Evolutionary conservation across 1,284 basidiomycete genomes (phyloP).

Genomic region (Cryptococcus neoformans): DNA sequence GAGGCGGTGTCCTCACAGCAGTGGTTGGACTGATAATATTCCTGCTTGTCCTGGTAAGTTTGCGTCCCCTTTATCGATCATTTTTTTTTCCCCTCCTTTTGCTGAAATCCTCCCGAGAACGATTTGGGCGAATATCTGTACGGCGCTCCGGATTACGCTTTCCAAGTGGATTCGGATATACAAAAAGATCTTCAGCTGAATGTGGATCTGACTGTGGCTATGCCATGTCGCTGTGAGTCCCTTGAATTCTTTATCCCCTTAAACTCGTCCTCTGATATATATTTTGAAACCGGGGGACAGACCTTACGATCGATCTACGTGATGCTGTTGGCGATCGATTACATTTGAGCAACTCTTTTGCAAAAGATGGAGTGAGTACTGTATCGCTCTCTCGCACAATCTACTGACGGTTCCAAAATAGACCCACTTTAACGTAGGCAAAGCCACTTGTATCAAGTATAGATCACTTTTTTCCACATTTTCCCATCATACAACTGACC

Average conservation of each 20-base stretch:
- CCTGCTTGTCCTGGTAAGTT: conserved; percentile 42
- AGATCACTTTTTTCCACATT: background rate
- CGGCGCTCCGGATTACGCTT: conserved; percentile 84
- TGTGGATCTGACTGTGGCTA: conserved; percentile 84
- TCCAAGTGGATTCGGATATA: conserved; percentile 69
- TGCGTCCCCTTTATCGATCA: background rate
- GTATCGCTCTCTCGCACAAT: background rate
- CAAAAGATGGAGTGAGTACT: conserved; percentile 72
- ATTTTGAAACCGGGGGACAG: conserved; percentile 50
- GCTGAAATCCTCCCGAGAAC: conserved; percentile 55
- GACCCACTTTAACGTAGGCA: conserved; percentile 78
- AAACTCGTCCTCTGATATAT: background rate
- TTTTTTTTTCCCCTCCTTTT: too few species aligned
- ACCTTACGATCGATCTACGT: conserved; percentile 80
- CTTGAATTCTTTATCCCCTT: background rate
- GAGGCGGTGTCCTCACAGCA: conserved; percentile 83
- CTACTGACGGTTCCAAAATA: too few species aligned
- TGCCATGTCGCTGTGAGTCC: conserved; percentile 82
- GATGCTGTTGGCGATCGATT: conserved; percentile 90
- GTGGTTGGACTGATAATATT: conserved; percentile 67
- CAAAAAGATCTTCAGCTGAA: conserved; percentile 73
- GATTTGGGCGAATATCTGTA: conserved; percentile 87
- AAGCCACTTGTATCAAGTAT: conserved; percentile 69
- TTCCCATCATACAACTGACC: background rate
- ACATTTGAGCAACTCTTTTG: conserved; percentile 77